Conservation (phyloP, 257 asterid genomes). For the Nicotiana knightiana region DNA sequence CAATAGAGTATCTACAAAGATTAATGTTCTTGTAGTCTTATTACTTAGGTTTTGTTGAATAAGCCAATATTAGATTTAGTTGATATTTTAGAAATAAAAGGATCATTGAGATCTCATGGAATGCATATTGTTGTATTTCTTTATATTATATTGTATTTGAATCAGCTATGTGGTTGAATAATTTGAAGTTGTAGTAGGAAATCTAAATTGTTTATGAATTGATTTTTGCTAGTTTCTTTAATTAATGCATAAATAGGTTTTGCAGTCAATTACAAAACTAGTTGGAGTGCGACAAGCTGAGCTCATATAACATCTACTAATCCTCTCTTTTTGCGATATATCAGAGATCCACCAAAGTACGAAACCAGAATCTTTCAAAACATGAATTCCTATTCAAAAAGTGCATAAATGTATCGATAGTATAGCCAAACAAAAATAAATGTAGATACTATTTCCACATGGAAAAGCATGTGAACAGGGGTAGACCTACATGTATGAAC, state of each 20-base stretch:
- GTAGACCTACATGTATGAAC: too few relatives aligned
- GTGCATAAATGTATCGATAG: not conserved
- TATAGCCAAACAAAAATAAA: not conserved
- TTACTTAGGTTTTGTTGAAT: not conserved
- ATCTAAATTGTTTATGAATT: too few relatives aligned
- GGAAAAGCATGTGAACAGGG: too few relatives aligned
- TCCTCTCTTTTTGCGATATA: not conserved
- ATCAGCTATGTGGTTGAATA: not conserved
- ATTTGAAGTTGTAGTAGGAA: too few relatives aligned
- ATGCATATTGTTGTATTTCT: not conserved
- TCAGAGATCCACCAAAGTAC: not conserved
- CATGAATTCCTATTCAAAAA: not conserved
- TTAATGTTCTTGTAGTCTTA: too few relatives aligned
- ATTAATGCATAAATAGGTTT: too few relatives aligned
- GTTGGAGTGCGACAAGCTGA: not conserved
- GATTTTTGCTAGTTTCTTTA: too few relatives aligned
- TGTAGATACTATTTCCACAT: too few relatives aligned
- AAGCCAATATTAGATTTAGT: not conserved
- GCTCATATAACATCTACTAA: not conserved
- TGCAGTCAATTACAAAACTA: not conserved
- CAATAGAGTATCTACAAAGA: not conserved
- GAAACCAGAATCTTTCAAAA: not conserved
- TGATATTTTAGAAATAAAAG: not conserved
- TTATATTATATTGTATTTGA: not conserved
- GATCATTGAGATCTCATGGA: not conserved